A percentile compares a stretch with the other conserved stretches of the same genome.
Conservation (phyloP, 2,329 filamentous ascomycete genomes). For the Pseudogymnoascus sp. region DNA sequence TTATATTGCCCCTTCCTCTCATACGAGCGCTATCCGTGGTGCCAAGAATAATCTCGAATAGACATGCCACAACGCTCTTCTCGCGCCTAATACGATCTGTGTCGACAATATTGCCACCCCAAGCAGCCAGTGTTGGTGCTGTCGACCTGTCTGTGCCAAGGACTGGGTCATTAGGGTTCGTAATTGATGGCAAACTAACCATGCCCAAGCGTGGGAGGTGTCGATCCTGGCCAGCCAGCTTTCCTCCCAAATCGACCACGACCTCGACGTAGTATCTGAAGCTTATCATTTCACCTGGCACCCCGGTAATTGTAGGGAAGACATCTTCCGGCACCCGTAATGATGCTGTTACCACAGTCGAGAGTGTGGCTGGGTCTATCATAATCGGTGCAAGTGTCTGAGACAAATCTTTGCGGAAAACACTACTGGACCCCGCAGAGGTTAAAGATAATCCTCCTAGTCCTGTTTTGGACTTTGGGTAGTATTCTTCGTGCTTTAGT, state of each 20-base stretch:
- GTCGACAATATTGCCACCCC: constrained; percentile 67
- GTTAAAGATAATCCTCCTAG: constrained; percentile 79
- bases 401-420: constrained; percentile 91
- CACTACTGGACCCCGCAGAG: constrained; percentile 75
- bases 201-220: constrained; percentile 26
- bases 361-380: constrained; percentile 71
- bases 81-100: constrained; percentile 79
- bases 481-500: constrained; percentile 65
- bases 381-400: constrained; percentile 85
- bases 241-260: constrained; percentile 84
- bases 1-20: constrained; percentile 21
- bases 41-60: constrained; percentile 81
- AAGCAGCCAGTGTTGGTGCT: constrained; percentile 42
- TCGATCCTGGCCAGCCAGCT: constrained; percentile 59
- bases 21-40: constrained; percentile 60
- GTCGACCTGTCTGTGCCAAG: constrained; percentile 31
- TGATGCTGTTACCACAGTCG: constrained; percentile 70
- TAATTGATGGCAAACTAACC: constrained; percentile 20
- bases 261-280: constrained; percentile 94
- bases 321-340: constrained; percentile 82
- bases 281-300: constrained; percentile 88
- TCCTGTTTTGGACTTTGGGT: constrained; percentile 78
- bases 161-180: constrained; percentile 12
- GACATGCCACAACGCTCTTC: constrained; percentile 81
- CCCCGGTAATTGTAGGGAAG: constrained; percentile 83